phyloP scores from a whole-genome alignment of 345 rosid genomes.

The Lepidium aucheri region DNA sequence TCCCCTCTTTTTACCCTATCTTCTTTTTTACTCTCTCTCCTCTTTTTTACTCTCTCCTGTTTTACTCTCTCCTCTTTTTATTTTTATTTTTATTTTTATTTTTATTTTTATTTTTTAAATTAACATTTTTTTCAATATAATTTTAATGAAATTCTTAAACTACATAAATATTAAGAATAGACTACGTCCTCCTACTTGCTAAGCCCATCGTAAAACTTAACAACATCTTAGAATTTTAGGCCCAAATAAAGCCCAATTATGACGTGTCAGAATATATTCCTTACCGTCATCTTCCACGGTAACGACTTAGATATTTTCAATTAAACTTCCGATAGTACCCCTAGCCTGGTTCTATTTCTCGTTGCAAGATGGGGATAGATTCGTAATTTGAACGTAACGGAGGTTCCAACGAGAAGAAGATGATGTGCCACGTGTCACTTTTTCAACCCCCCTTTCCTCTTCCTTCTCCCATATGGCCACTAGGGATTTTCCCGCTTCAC shows the following conservation, averaged over 20 bases:
- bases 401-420: constrained; percentile 37
- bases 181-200: too few relatives aligned
- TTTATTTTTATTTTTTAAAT: too few relatives aligned
- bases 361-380: constrained; percentile 13
- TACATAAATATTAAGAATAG: too few relatives aligned
- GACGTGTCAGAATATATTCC: constrained; percentile 1
- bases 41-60: too few relatives aligned
- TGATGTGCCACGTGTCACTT: constrained; percentile 58
- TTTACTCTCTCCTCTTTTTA: too few relatives aligned
- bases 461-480: constrained; percentile 17
- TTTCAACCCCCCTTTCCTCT: constrained; percentile 42
- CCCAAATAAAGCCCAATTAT: not conserved
- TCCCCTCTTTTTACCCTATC: too few relatives aligned
- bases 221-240: not conserved
- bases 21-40: too few relatives aligned
- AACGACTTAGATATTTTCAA: constrained; percentile 25
- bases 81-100: too few relatives aligned
- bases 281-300: not conserved
- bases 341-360: not conserved
- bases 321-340: constrained; percentile 1
- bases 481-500: constrained; percentile 51
- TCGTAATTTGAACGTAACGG: not conserved
- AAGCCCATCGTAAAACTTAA: too few relatives aligned
- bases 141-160: too few relatives aligned
- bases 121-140: too few relatives aligned